Conservation (phyloP, 208 protist species). For the Acanthamoeba royreba region DNA sequence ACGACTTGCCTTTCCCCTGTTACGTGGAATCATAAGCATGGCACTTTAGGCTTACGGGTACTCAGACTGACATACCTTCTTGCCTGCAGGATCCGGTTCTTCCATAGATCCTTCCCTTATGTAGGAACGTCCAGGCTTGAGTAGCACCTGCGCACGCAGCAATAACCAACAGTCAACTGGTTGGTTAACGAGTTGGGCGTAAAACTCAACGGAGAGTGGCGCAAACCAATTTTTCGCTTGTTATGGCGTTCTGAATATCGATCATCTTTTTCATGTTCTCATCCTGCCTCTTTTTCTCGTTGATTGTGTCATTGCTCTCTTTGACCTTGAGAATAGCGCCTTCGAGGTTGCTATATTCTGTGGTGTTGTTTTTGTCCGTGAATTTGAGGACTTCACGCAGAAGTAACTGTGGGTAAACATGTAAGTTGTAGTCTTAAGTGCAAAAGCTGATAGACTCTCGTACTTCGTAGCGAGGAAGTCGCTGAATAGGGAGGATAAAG, state of each 20-base stretch:
- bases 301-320: slow-evolving; percentile 8
- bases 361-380: neutral
- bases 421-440: neutral
- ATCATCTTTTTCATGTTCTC: slow-evolving; percentile 34
- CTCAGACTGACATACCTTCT: neutral
- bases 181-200: neutral
- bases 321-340: neutral
- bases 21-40: too few relatives aligned
- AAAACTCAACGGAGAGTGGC: too few relatives aligned
- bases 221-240: neutral
- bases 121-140: neutral
- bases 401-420: neutral
- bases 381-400: neutral
- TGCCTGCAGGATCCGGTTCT: neutral
- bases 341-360: neutral
- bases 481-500: slow-evolving; percentile 33
- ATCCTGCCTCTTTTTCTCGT: slow-evolving; percentile 19
- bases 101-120: neutral
- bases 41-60: too few relatives aligned
- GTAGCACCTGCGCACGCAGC: neutral
- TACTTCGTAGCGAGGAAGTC: slow-evolving; percentile 28
- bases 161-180: neutral
- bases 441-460: neutral
- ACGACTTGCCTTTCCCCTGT: neutral
- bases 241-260: slow-evolving; percentile 14